Evolutionary conservation across 1,139 yeast genomes (phyloP), one percentile per base, ranked within the genome.

Genomic region (Pichia sp.): DNA sequence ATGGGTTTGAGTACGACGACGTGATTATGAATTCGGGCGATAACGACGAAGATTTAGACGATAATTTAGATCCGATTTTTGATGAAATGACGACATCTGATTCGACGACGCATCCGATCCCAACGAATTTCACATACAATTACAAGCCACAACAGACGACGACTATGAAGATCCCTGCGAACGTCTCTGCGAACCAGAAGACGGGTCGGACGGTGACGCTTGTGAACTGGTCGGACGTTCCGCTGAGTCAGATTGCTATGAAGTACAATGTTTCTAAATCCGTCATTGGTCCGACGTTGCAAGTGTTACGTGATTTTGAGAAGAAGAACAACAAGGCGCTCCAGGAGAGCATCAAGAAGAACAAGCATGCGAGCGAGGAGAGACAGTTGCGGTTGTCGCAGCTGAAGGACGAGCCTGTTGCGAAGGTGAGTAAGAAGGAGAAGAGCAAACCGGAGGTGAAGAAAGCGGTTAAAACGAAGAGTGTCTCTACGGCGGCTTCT

Each of bases 191-290:
- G 2, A 46, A 42, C 11, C 55, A 55, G 12, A 47, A 47, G 22
- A 10, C 24, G 1, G 24, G 30, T 2, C 34, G 32, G 15, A 20
- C 37, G 4, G 17, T 40, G 10, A 11, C 38, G 1, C 18, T 44
- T 5, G 28, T 37, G 14, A 44, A 44, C 33, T 40, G 62, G 61
- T 57, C 58, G 4, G 63, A 60, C 41, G 52, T 55, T 14, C 54
- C 65, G 8, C 47, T 59, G 11, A 53, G 45, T 36, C 61, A 59
- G 46, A 44, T 60, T 22, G 62, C 62, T 2, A 48, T 50, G 14
- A 49, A 60, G 43, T 58, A 59, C 38, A 58, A 54, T 24, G 51
- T 60, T 19, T 53, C 63, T 10, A 55, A 53, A 38, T 33, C 41
- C 11, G 32, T 45, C 6, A 31, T 40, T 14, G 47, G 62, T 7